Conservation (phyloP, 2,329 filamentous ascomycete genomes). For the Exophiala aquamarina region DNA sequence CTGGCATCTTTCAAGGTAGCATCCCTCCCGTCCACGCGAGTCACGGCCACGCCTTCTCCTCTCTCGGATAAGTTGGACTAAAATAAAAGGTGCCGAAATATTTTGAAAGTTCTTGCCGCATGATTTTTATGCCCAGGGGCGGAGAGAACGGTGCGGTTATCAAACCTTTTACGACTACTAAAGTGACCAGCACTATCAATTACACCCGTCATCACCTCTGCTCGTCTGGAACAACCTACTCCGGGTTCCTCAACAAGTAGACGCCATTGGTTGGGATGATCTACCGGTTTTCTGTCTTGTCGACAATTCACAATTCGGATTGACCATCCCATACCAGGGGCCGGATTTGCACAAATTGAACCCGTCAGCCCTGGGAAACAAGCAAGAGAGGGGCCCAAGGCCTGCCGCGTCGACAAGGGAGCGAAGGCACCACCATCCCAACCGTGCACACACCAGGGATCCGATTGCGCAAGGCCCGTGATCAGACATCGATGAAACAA, state of each 20-base stretch:
- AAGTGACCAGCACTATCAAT: not conserved
- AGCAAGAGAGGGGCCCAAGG: too few relatives aligned
- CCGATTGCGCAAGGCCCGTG: too few relatives aligned
- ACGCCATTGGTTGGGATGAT: not conserved
- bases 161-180: not conserved
- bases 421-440: slow-evolving; percentile 3
- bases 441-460: slow-evolving; percentile 1
- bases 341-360: not conserved
- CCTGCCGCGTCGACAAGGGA: too few relatives aligned
- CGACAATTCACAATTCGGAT: too few relatives aligned
- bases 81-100: too few relatives aligned
- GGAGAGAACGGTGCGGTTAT: not conserved
- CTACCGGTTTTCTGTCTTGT: too few relatives aligned
- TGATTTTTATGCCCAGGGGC: not conserved
- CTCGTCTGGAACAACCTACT: not conserved
- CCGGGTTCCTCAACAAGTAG: not conserved
- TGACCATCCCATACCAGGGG: not conserved
- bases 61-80: too few relatives aligned
- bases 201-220: not conserved
- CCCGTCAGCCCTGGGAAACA: slow-evolving; percentile 1
- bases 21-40: too few relatives aligned
- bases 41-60: too few relatives aligned
- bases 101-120: not conserved
- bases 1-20: too few relatives aligned
- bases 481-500: slow-evolving; percentile 21